Evolutionary conservation across 106 monocot genomes (phyloP), one percentile per base, ranked within the genome.

Genomic region (Narthecium ossifragum): DNA sequence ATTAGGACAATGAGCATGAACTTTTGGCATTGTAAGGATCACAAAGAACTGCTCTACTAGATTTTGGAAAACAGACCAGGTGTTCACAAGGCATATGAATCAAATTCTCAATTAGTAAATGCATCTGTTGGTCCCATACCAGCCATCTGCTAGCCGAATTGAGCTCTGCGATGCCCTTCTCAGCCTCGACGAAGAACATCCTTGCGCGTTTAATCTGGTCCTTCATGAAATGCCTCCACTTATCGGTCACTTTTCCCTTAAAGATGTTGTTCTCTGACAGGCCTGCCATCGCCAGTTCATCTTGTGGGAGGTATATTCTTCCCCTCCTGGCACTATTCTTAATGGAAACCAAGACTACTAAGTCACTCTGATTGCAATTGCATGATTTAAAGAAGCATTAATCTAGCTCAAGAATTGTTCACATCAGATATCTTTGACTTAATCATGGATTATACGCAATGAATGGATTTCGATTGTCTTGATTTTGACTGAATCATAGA

Each of bases 251-350:
- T n/a, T 30, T 55, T 31, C 55, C 21, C 0, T 31, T 17, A 24
- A 55, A 15, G 1, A 55, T 33, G 18, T 55, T 33, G 1, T 14
- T 18, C 4, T 55, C 55, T 18, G 55, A 55, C 6, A 55, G n/a
- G 5, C 55, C 55, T 3, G 33, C 31, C 14, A 32, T 15, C 6
- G 13, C 55, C 7, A 77, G 70, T 33, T 77, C 77, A 17, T 70
- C 76, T 45, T 60, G 76, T 29, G 76, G 76, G 1, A 76, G 60
- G 15, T 76, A 76, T 20, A 77, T 46, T 48, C 76, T 70, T 29
- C 76, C 76, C 27, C 76, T 70, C 14, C 51, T 39, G 0, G 70
- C 70, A 60, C 76, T 77, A 59, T 49, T 36, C n/a, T n/a, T n/a
- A n/a, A 36, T 5, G 36, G 5, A 36, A 10, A 36, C 10, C 36